Base-by-base conservation (phyloP, 2,329 filamentous ascomycete genomes). In the Meredithiella fracta region DNA sequence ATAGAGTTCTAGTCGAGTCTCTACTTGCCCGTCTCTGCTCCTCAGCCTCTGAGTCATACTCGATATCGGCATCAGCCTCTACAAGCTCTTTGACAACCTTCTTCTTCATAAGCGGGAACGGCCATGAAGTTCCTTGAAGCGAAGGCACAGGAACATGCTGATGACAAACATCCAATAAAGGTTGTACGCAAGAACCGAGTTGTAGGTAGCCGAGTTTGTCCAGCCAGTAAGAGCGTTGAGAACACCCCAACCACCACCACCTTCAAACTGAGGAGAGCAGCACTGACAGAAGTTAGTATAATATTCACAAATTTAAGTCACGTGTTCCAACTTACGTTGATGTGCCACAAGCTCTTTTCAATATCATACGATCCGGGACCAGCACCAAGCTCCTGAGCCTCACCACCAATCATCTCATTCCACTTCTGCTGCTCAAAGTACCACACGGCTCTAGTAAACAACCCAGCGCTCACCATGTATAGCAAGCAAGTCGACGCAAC, bases 191-290 rank as follows among this genome's bases (percentile, higher is more conserved):
- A 94, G 80, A 60, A 94, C 84, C 1, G 86, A 90, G 53, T 88
- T 87, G 63, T 91, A 89, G 1, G 88, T 94, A 3, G 86, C 89
- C 11, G 85, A 87, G 70, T 94, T 94, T 59, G 81, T 78, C 89
- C 89, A 95, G 58, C 89, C 88, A 9, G 94, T 73, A 54, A 94
- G 74, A 58, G 86, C 81, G 63, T 94, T 91, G 73, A 94, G 88
- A 61, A 94, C 80, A 56, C 86, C 86, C 88, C 87, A 94, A 47
- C 85, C 86, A 38, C 83, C 81, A 51, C 83, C 83, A 26, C 85
- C 83, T 60, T 86, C 82, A 40, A 82, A 68, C 54, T 80, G 70
- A 0, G 87, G 83, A 63, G 79, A 90, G 66, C 86, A 92, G 72
- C 86, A 94, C 80, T 85, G 59, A 26, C 17, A n/a, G 38, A 26